These are phyloP conservation scores for Solanum habrochaites DNA, from an alignment of 257 asterid species.

Conservation along the genomic window DNA sequence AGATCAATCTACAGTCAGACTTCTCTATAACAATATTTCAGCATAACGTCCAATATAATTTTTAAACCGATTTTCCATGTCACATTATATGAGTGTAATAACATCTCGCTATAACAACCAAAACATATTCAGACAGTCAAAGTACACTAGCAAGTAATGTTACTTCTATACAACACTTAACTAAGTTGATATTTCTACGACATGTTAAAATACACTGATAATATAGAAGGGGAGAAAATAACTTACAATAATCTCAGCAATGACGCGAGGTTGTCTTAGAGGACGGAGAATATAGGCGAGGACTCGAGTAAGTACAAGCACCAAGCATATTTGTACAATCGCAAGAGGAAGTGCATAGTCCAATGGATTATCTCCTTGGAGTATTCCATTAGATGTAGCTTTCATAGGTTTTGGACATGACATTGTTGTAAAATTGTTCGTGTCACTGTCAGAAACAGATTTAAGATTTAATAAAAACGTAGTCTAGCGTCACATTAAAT, in stretches of 20 bases:
- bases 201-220: not conserved
- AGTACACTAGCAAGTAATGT: not conserved
- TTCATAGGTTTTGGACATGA: constrained; percentile 3
- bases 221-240: not conserved
- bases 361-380: constrained; percentile 11
- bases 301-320: constrained; percentile 6
- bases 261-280: constrained; percentile 4
- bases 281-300: constrained; percentile 8
- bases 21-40: not conserved
- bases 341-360: constrained; percentile 11
- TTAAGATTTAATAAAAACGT: too few species aligned
- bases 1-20: not conserved
- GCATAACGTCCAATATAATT: not conserved
- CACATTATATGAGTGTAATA: not conserved
- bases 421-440: not conserved
- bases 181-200: not conserved
- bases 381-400: constrained; percentile 6
- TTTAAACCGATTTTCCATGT: not conserved
- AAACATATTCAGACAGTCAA: not conserved
- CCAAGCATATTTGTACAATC: constrained; percentile 7
- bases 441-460: not conserved
- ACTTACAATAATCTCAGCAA: constrained; percentile 5
- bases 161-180: not conserved
- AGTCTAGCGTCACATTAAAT: not conserved
- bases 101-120: not conserved